Conservation (phyloP, 352 stramenopile genomes). For the Globisporangium splendens region DNA sequence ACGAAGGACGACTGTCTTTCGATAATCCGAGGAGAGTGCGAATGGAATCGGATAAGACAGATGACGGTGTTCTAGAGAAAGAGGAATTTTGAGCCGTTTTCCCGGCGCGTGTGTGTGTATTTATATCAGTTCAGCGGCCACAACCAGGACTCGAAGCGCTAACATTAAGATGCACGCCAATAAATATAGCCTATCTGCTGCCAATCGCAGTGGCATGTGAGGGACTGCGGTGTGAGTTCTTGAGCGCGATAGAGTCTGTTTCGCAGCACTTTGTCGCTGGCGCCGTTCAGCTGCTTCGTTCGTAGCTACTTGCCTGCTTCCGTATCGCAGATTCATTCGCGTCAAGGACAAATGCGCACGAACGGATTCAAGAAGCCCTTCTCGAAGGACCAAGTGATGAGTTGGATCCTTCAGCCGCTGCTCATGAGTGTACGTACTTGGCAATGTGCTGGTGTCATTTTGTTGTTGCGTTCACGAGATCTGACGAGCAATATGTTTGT, state of each 20-base stretch:
- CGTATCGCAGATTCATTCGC: background rate
- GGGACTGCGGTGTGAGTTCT: background rate
- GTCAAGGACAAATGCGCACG: slow-evolving; percentile 30
- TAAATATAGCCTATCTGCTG: slow-evolving; percentile 4
- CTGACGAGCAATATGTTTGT: background rate
- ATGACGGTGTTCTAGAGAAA: no score
- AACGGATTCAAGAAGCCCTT: slow-evolving; percentile 82
- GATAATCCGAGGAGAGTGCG: slow-evolving; percentile 4
- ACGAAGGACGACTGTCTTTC: background rate
- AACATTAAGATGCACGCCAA: background rate
- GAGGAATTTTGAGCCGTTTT: no score
- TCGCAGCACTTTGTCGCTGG: background rate
- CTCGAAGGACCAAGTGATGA: slow-evolving; percentile 44
- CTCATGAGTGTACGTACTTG: slow-evolving; percentile 53
- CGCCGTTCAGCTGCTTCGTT: background rate
- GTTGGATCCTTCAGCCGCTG: slow-evolving; percentile 71
- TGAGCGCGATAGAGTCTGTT: background rate
- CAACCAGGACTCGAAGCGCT: slow-evolving; percentile 2
- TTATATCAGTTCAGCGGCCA: slow-evolving; percentile 3
- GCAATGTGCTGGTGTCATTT: background rate
- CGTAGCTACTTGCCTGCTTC: background rate
- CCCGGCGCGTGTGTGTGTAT: background rate
- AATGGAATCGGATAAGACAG: no score
- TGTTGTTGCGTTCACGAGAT: background rate
- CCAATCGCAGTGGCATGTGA: background rate